Evolutionary conservation across 2,329 filamentous ascomycete species (phyloP).

Genomic region (Sarocladiaceae sp.): DNA sequence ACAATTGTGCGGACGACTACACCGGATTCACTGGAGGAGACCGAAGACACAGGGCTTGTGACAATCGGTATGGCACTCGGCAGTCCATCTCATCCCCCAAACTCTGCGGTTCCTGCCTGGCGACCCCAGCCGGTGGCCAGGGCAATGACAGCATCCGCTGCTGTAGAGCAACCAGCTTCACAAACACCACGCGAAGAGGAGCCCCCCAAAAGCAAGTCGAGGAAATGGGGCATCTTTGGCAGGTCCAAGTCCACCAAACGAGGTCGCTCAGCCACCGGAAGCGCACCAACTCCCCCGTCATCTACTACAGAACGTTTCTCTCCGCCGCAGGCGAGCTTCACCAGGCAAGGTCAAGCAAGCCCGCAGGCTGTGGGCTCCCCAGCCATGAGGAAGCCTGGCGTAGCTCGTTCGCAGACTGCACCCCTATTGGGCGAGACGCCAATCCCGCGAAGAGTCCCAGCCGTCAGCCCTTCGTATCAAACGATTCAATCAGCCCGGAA

Average conservation of each 20-base stretch:
- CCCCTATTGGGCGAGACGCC: constrained; percentile 16
- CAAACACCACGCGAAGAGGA: constrained; percentile 3
- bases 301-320: constrained; percentile 23
- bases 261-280: background rate
- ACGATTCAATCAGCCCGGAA: background rate
- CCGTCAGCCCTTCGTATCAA: constrained; percentile 1
- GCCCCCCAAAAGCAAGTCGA: constrained; percentile 41
- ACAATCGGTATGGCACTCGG: constrained; percentile 70
- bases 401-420: constrained; percentile 37
- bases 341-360: constrained; percentile 9
- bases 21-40: constrained; percentile 35
- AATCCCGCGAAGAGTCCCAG: background rate
- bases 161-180: constrained; percentile 16
- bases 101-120: constrained; percentile 6
- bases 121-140: background rate
- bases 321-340: constrained; percentile 10
- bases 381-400: constrained; percentile 3
- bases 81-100: constrained; percentile 50
- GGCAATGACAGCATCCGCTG: background rate
- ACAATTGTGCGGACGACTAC: constrained; percentile 33
- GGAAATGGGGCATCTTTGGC: constrained; percentile 55
- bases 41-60: constrained; percentile 1
- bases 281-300: background rate
- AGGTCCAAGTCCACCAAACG: constrained; percentile 29
- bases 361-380: constrained; percentile 1